Base-by-base conservation (phyloP, 2,329 filamentous ascomycete genomes). In the Orbilia quercus region DNA sequence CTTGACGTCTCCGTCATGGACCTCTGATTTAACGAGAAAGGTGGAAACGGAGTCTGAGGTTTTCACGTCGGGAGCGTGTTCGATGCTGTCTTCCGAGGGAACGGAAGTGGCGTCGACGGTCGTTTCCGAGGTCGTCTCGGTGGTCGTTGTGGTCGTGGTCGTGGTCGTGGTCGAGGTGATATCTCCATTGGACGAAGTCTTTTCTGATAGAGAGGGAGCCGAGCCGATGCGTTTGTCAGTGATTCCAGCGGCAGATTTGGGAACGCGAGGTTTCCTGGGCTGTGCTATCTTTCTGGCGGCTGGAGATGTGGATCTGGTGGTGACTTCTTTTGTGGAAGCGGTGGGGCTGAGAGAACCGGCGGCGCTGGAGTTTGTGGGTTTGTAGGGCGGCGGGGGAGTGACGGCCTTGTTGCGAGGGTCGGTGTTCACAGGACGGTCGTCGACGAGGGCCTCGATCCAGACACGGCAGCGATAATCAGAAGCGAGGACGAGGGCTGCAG, bases 361-460 rank as follows among this genome's bases (percentile, higher is more conserved):
- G 67, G 76, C 75, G 67, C 74, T 58, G 34, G 70, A 65, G n/a
- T 47, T 74, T 12, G 71, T 47, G 6, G 76, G 67, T 22, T 75
- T 76, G 45, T 77, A 78, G 77, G 88, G 90, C 20, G 95, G 95
- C 48, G 95, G 95, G 22, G 91, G 88, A 14, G 86, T 82, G 76
- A 97, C 96, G 74, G 85, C 87, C 82, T 91, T 92, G 75, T 88
- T 85, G 63, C 91, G 86, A 76, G 89, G 64, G 31, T 78, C 76
- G 36, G 76, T 76, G 31, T 76, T 65, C 73, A 98, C 96, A 25
- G 92, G 89, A 75, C 89, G 84, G n/a, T 92, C 88, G 80, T 98
- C 94, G 54, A 99, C 86, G 16, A 99, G 85, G n/a, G 95, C 95
- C 65, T 88, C 88, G 77, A 99, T 91, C 95, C 95, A 99, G 47